Conservation (phyloP, 495 filamentous ascomycete species). For the Tuber umbilicatum region DNA sequence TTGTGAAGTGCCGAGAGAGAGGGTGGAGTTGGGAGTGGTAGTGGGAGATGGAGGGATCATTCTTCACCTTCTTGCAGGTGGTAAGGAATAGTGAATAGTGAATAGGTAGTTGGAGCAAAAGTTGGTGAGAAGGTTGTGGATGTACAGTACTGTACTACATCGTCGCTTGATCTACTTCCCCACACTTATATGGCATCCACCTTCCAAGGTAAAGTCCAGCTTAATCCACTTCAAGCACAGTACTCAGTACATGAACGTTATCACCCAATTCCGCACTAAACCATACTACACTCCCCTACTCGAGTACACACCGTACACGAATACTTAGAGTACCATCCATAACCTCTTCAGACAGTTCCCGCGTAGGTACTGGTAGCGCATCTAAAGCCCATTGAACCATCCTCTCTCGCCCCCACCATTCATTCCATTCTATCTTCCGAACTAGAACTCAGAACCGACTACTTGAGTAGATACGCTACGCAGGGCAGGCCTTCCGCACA, state of each 20-base stretch:
- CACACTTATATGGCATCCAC: background rate
- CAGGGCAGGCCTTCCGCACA: background rate
- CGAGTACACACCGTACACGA: background rate
- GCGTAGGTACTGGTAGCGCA: background rate
- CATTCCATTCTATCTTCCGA: background rate
- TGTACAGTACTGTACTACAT: background rate
- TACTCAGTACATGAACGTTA: background rate
- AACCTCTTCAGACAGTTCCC: background rate
- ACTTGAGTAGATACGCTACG: background rate
- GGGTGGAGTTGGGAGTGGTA: background rate
- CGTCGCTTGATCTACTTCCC: background rate
- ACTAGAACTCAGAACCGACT: background rate
- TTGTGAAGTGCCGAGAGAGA: background rate
- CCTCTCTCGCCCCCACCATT: background rate
- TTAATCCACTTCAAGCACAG: background rate
- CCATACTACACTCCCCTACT: background rate
- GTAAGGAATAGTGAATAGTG: background rate
- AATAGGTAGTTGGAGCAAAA: background rate
- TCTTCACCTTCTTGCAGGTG: background rate
- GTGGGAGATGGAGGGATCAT: background rate
- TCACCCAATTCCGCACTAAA: background rate
- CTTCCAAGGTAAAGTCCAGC: background rate
- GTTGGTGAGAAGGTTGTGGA: background rate
- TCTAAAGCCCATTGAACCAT: background rate
- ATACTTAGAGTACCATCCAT: background rate